Base-by-base conservation (phyloP, 2,329 filamentous ascomycete genomes). In the Alternaria ventricosa region DNA sequence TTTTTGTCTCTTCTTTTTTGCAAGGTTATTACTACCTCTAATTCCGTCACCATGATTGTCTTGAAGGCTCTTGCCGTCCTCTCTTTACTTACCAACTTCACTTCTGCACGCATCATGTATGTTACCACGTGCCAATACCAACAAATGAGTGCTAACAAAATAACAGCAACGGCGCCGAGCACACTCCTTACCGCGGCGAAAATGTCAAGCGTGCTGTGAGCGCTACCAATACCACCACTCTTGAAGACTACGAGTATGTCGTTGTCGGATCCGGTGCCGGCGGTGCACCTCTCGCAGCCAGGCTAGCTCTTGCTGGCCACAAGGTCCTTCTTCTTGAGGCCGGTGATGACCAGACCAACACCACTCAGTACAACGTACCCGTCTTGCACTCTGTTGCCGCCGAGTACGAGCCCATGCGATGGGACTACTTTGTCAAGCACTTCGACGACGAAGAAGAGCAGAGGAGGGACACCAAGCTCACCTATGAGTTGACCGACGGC, bases 391-490 rank as follows among this genome's bases (percentile, higher is more conserved):
- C 83, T 56, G 80, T 83, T n/a, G 83, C 86, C 2, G 85, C 84
- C 6, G 85, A 89, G 66, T 84, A 88, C 58, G 81, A 81, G 20
- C 80, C 82, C 4, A 84, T 87, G 70, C 78, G 82, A 47, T 90
- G 88, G 88, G 84, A 88, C 69, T 90, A 85, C 75, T 90, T 86
- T 62, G 85, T 89, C 9, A 84, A 84, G 36, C 88, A 89, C 71
- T 89, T 88, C 70, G 79, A 81, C 4, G 82, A 89, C 60, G 75
- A 85, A 28, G 76, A 77, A 20, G 81, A 83, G 25, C 83, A 87
- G 65, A 79, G 81, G 25, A 80, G 81, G 62, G 85, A 90, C 71
- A 84, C 80, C 61, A 89, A 90, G 79, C 83, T 86, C 60, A 85
- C 85, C 1, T 89, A 68, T 27, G 47, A 65, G 36, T 47, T 71